Conservation (phyloP, 345 rosid species). For the Cardamine occulta region DNA sequence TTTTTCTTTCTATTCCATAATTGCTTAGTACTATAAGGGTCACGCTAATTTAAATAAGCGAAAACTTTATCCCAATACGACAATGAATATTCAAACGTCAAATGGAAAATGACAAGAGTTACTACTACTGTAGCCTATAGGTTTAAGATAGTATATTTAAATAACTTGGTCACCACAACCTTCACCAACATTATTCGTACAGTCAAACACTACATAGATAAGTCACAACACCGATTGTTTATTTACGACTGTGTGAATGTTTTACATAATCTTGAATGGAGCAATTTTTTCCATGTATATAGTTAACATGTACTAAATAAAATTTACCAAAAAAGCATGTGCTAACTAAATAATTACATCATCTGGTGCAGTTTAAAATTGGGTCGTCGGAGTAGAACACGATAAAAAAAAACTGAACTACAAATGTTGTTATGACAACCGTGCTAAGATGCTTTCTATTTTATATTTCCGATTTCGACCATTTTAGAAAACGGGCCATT, state of each 20-base stretch:
- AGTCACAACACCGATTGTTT: background rate
- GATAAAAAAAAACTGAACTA: too few relatives aligned
- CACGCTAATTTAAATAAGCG: background rate
- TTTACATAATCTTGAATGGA: background rate
- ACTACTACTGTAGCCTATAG: background rate
- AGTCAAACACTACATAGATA: background rate
- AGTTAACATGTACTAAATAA: too few relatives aligned
- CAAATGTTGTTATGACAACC: too few relatives aligned
- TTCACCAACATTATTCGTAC: background rate
- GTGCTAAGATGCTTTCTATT: background rate
- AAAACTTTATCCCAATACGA: background rate
- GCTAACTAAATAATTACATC: too few relatives aligned
- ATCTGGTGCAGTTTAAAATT: too few relatives aligned
- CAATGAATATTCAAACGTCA: background rate
- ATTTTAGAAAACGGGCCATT: background rate
- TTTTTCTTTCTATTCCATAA: background rate
- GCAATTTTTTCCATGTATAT: background rate
- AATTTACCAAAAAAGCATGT: too few relatives aligned
- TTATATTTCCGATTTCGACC: background rate
- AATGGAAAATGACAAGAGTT: constrained; percentile 19
- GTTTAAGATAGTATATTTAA: background rate
- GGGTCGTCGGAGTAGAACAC: too few relatives aligned
- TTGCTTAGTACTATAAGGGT: constrained; percentile 6
- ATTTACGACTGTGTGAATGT: background rate
- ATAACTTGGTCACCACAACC: background rate